Conservation (phyloP, 2,329 filamentous ascomycete genomes). For the Ambrosiella beaveri region DNA sequence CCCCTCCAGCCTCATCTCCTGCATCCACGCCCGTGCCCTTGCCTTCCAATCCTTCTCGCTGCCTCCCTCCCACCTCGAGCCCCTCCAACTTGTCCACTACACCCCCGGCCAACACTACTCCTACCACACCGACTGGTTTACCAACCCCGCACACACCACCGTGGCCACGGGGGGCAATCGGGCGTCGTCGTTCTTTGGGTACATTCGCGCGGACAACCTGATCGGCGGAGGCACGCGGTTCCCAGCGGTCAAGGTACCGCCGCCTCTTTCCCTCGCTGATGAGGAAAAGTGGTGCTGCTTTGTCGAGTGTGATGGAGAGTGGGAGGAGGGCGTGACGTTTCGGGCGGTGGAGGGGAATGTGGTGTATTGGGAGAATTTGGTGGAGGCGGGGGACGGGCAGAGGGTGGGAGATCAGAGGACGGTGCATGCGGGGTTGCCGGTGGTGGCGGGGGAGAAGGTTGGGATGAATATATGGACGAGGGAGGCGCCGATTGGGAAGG, state of each 20-base stretch:
- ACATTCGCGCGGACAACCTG: slow-evolving; percentile 26
- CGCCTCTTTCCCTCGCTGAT: slow-evolving; percentile 17
- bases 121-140: slow-evolving; percentile 35
- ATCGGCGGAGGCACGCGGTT: slow-evolving; percentile 33
- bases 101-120: slow-evolving; percentile 27
- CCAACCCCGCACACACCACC: slow-evolving; percentile 22
- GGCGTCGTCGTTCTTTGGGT: slow-evolving; percentile 30
- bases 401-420: slow-evolving; percentile 24
- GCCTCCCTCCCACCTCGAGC: slow-evolving; percentile 24
- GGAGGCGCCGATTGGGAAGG: slow-evolving; percentile 21
- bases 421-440: slow-evolving; percentile 30
- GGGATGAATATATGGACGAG: slow-evolving; percentile 37
- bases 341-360: slow-evolving; percentile 29
- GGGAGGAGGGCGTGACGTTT: slow-evolving; percentile 31
- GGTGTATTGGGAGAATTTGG: slow-evolving; percentile 31
- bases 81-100: slow-evolving; percentile 32
- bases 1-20: slow-evolving; percentile 26
- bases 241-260: slow-evolving; percentile 20
- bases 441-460: slow-evolving; percentile 29
- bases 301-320: slow-evolving; percentile 31
- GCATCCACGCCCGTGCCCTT: slow-evolving; percentile 31
- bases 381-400: slow-evolving; percentile 18
- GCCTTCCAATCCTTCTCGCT: slow-evolving; percentile 27
- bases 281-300: slow-evolving; percentile 25
- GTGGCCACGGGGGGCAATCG: slow-evolving; percentile 27